Evolutionary conservation across 257 asterid species (phyloP), one percentile per base, ranked within the genome.

Genomic region (Thymus quinquecostatus): DNA sequence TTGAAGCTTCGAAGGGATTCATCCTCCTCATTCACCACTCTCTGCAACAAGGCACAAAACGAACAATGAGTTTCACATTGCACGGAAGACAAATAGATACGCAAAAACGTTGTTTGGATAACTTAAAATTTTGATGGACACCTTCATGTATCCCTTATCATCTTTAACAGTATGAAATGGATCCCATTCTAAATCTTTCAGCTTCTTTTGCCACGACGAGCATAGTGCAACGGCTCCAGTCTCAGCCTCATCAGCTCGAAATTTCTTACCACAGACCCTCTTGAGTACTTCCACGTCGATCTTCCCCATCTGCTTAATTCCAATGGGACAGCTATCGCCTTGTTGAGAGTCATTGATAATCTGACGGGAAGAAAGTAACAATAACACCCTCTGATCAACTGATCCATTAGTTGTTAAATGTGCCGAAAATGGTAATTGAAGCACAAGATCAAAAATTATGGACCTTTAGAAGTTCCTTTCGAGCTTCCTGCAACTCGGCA

Each of bases 161-260:
- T 73, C 74, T 51, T 10, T 50, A 75, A 85, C 21, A 7, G 82
- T 50, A 43, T 60, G 68, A 59, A 90, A 83, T 21, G 87, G 56
- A 5, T n/a, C 8, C 56, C 56, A 50, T 0, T 12, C 21, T 47
- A 90, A 60, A 43, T 81, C 36, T 66, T 75, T 81, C 54, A 89
- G 50, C 32, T 67, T 79, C 33, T 82, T 92, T 75, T 92, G 86
- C 96, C 96, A 92, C 2, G 65, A 58, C 47, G 96, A 83, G 74
- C 87, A 80, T 13, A 81, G 50, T 66, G 86, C 79, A 2, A 66
- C 33, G 27, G 96, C 86, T 77, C 80, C 80, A 21, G 75, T 32
- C 1, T 81, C 89, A 55, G 79, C 88, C 55, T 90, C 96, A 43
- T 69, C 80, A 2, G 61, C 21, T 10, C 84, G 60, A n/a, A 66